These are phyloP conservation scores for Starmerella apis DNA, from an alignment of 805 yeast species.

Conservation along the genomic window DNA sequence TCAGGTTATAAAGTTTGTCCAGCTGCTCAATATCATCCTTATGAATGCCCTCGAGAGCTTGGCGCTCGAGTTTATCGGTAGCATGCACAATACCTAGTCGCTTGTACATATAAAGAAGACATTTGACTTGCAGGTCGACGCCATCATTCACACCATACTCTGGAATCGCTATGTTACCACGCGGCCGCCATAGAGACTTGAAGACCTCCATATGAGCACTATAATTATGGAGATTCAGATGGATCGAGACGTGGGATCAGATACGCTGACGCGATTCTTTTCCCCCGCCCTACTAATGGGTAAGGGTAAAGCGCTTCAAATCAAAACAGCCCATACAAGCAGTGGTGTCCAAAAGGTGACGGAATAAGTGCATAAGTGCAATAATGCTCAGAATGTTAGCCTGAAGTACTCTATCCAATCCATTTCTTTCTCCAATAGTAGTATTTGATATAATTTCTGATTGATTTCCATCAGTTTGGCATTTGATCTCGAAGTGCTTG, in stretches of 20 bases:
- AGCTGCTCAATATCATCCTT: conserved; percentile 34
- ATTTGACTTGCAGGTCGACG: conserved; percentile 50
- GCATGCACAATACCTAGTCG: conserved; percentile 28
- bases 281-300: neutral
- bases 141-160: conserved; percentile 44
- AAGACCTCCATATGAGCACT: conserved; percentile 27
- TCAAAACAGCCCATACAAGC: no score
- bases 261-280: conserved; percentile 4
- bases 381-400: no score
- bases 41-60: conserved; percentile 23
- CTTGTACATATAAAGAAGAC: conserved; percentile 48
- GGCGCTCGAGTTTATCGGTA: conserved; percentile 15
- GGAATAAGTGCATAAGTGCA: neutral
- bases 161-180: conserved; percentile 38
- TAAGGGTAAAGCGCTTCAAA: neutral
- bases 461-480: conserved; percentile 4
- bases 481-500: conserved; percentile 19
- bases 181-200: conserved; percentile 33
- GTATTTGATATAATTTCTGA: no score
- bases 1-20: conserved; percentile 46
- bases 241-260: neutral
- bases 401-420: no score
- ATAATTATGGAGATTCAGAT: neutral
- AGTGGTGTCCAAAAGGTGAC: neutral
- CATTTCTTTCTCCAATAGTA: no score